Percentiles rank a stretch among this genome's conserved stretches.
phyloP scores from a whole-genome alignment of 805 yeast genomes.

The Saccharomycopsis olivae region DNA sequence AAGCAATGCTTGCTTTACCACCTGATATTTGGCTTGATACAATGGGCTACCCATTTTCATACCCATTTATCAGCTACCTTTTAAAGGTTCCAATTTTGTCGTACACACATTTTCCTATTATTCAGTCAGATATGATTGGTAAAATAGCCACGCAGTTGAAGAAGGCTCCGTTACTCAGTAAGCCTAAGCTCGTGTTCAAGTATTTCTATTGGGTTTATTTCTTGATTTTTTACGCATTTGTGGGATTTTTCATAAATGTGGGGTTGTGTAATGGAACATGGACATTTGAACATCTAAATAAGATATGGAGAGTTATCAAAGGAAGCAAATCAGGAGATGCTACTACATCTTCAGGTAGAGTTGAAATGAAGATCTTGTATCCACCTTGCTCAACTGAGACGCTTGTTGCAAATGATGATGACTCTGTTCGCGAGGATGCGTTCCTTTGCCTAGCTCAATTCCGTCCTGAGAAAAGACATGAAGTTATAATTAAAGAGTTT shows the following conservation, averaged over 20 bases:
- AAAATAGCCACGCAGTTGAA: conserved; percentile 32
- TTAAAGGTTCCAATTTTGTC: conserved; percentile 69
- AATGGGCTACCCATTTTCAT: conserved; percentile 85
- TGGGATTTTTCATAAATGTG: conserved; percentile 57
- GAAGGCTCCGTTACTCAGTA: conserved; percentile 17
- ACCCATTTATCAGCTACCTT: conserved; percentile 48
- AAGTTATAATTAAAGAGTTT: conserved; percentile 55
- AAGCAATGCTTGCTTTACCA: conserved; percentile 53
- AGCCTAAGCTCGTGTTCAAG: conserved; percentile 28
- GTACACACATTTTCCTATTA: conserved; percentile 91
- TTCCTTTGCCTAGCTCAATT: conserved; percentile 78
- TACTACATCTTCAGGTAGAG: conserved; percentile 19
- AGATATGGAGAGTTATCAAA: conserved; percentile 48
- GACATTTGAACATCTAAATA: conserved; percentile 69
- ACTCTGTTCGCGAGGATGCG: conserved; percentile 26
- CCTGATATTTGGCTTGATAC: conserved; percentile 96
- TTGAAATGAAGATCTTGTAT: conserved; percentile 43
- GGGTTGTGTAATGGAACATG: conserved; percentile 81
- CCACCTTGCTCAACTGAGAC: conserved; percentile 85
- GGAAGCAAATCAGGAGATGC: conserved; percentile 3
- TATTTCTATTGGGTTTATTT: conserved; percentile 64
- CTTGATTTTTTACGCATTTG: conserved; percentile 49
- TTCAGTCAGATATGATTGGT: conserved; percentile 77
- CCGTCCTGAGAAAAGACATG: conserved; percentile 90
- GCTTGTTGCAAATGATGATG: conserved; percentile 24